phyloP scores from a whole-genome alignment of 2,329 filamentous ascomycete species.

The Colletotrichum sublineola region DNA sequence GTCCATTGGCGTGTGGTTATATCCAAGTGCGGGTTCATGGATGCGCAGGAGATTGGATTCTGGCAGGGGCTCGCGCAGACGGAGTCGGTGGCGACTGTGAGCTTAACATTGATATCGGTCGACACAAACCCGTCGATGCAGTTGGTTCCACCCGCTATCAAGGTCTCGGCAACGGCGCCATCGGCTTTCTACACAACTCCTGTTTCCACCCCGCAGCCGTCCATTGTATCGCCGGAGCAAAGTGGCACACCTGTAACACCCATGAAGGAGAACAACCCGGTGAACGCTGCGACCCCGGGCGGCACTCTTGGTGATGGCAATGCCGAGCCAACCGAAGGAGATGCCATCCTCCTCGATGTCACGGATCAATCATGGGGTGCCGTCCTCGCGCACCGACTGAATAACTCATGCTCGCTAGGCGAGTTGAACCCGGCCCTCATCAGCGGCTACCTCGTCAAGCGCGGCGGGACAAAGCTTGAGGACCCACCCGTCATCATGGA shows the following conservation, averaged over 20 bases:
- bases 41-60: conserved; percentile 72
- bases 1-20: conserved; percentile 85
- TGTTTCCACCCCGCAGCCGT: conserved; percentile 75
- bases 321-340: conserved; percentile 64
- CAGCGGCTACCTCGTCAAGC: conserved; percentile 76
- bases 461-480: conserved; percentile 66
- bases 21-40: conserved; percentile 78
- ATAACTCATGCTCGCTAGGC: conserved; percentile 68
- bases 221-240: conserved; percentile 71
- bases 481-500: conserved; percentile 73
- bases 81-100: conserved; percentile 65
- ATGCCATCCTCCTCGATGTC: conserved; percentile 78
- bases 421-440: conserved; percentile 70
- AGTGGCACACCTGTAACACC: conserved; percentile 65
- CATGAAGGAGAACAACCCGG: conserved; percentile 52
- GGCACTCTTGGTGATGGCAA: conserved; percentile 58
- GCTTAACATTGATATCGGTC: conserved; percentile 72
- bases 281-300: conserved; percentile 61
- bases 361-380: conserved; percentile 84
- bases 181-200: conserved; percentile 71
- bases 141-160: conserved; percentile 68
- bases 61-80: conserved; percentile 68
- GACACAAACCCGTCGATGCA: conserved; percentile 75
- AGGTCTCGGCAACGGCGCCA: conserved; percentile 60
- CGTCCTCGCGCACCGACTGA: conserved; percentile 75